Evolutionary conservation across 495 filamentous ascomycete species (phyloP).

Genomic region (Glarea lozoyensis): DNA sequence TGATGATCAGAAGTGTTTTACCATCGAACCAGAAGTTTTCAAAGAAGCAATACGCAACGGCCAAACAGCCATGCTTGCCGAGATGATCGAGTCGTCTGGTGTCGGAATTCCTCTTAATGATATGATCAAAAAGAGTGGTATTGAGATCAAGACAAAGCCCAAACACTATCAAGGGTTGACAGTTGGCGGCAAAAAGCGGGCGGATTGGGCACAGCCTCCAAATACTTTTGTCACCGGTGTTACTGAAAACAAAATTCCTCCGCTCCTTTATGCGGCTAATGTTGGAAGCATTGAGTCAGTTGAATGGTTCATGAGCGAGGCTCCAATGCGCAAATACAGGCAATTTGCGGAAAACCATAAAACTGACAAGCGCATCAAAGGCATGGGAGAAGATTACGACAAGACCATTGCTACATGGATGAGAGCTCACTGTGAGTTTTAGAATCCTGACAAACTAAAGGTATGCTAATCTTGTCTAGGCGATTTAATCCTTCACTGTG

Average conservation of each 20-base stretch:
- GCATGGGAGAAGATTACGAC: constrained; percentile 48
- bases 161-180: constrained; percentile 63
- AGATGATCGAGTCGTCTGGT: constrained; percentile 44
- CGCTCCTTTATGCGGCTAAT: constrained; percentile 49
- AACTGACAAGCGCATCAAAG: constrained; percentile 44
- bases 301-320: constrained; percentile 63
- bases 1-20: constrained; percentile 18
- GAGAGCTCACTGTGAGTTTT: constrained; percentile 33
- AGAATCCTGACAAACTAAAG: constrained; percentile 12
- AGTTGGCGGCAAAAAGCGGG: constrained; percentile 62
- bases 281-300: constrained; percentile 48
- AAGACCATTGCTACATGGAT: constrained; percentile 53
- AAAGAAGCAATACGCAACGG: constrained; percentile 35
- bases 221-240: neutral
- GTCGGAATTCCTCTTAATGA: constrained; percentile 57
- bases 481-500: constrained; percentile 57
- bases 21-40: constrained; percentile 19
- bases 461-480: constrained; percentile 27
- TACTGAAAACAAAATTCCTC: constrained; percentile 28
- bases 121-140: constrained; percentile 45
- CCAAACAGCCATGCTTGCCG: constrained; percentile 33
- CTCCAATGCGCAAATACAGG: constrained; percentile 49
- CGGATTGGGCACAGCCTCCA: constrained; percentile 27
- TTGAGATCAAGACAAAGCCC: constrained; percentile 49
- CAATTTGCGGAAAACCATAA: constrained; percentile 51